phyloP scores from a whole-genome alignment of 495 filamentous ascomycete genomes.

The Neurospora pannonica region DNA sequence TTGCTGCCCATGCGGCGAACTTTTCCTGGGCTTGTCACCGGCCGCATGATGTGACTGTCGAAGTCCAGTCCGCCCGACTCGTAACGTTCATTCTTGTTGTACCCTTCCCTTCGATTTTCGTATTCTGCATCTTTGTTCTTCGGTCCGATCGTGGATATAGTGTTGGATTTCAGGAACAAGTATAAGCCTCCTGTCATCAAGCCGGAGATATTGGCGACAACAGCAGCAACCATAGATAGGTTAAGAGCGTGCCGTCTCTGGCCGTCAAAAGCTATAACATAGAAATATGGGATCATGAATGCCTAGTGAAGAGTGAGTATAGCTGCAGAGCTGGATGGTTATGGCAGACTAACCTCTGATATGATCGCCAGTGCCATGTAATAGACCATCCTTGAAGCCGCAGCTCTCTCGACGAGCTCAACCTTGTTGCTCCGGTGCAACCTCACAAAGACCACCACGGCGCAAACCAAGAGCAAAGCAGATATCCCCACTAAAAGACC shows the following conservation, averaged over 20 bases:
- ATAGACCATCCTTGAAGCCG: constrained; percentile 40
- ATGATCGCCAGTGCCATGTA: constrained; percentile 32
- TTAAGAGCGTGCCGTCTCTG: constrained; percentile 20
- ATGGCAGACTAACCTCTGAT: constrained; percentile 27
- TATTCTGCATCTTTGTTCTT: constrained; percentile 31
- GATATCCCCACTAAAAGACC: constrained; percentile 25
- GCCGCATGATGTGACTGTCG: constrained; percentile 24
- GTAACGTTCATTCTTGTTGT: constrained; percentile 15
- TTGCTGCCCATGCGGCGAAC: constrained; percentile 26
- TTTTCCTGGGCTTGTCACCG: constrained; percentile 15
- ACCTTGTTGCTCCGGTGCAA: constrained; percentile 31
- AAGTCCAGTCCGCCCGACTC: constrained; percentile 17
- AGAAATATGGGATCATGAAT: constrained; percentile 38
- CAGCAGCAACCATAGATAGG: constrained; percentile 36
- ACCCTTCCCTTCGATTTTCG: constrained; percentile 27
- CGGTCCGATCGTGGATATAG: constrained; percentile 29
- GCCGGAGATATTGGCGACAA: constrained; percentile 39
- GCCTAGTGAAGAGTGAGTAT: constrained; percentile 17
- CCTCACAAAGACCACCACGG: constrained; percentile 26
- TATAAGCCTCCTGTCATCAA: constrained; percentile 39
- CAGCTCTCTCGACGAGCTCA: constrained; percentile 29
- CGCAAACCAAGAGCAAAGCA: constrained; percentile 21
- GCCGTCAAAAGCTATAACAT: constrained; percentile 23
- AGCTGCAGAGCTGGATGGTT: not conserved
- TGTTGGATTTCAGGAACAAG: constrained; percentile 38